phyloP scores from a whole-genome alignment of 805 yeast genomes.

The Nakazawaea wickerhamii region DNA sequence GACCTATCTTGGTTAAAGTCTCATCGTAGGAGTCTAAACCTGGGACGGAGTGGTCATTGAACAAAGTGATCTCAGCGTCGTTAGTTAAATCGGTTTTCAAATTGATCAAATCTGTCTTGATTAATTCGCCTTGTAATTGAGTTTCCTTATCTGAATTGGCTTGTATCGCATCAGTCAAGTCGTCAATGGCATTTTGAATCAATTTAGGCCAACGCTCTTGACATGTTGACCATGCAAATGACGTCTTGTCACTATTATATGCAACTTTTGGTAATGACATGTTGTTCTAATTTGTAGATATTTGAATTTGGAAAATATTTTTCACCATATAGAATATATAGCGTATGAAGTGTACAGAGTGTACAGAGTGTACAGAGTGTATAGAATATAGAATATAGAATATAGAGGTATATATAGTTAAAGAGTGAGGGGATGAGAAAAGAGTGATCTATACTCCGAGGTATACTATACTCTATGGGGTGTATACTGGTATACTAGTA shows the following conservation, averaged over 20 bases:
- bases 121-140: slow-evolving; percentile 40
- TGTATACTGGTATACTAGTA: no score
- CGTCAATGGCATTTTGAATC: slow-evolving; percentile 60
- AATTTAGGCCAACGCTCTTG: slow-evolving; percentile 85
- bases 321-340: no score
- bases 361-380: no score
- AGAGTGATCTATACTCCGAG: no score
- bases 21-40: slow-evolving; percentile 58
- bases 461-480: no score
- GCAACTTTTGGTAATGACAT: slow-evolving; percentile 41
- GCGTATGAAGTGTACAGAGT: no score
- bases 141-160: slow-evolving; percentile 20
- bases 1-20: slow-evolving; percentile 28
- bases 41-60: slow-evolving; percentile 35
- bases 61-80: slow-evolving; percentile 37
- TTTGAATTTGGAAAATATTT: not conserved
- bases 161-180: slow-evolving; percentile 31
- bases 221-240: slow-evolving; percentile 82
- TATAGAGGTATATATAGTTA: no score
- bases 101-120: slow-evolving; percentile 34
- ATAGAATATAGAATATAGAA: no score
- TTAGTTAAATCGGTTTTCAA: slow-evolving; percentile 39
- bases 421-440: no score
- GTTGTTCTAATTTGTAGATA: not conserved
- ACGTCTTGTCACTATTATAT: slow-evolving; percentile 59